Percentiles rank a stretch among this genome's conserved stretches.
Conservation (phyloP, 257 asterid genomes). For the Striga asiatica region DNA sequence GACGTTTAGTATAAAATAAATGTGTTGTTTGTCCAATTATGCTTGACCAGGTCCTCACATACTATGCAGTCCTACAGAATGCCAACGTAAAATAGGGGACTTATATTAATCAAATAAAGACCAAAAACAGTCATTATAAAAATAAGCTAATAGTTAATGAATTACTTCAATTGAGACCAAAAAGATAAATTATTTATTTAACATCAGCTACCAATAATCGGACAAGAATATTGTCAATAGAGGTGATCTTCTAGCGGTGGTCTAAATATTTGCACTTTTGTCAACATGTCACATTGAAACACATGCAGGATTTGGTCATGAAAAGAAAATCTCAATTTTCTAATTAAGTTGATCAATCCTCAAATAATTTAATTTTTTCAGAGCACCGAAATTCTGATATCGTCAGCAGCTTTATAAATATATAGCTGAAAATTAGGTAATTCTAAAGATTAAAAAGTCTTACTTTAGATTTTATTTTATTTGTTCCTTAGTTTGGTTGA, state of each 20-base stretch:
- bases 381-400: conserved; percentile 2
- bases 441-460: background rate
- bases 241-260: background rate
- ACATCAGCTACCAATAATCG: background rate
- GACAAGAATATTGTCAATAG: background rate
- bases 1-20: too few species aligned
- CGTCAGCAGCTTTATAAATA: background rate
- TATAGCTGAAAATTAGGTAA: background rate
- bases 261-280: background rate
- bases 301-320: background rate
- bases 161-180: too few species aligned
- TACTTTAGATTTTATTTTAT: background rate
- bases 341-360: background rate
- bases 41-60: too few species aligned
- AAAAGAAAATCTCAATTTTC: background rate
- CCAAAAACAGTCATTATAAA: too few species aligned
- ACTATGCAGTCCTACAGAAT: too few species aligned
- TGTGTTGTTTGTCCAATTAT: too few species aligned
- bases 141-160: too few species aligned
- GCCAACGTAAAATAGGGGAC: too few species aligned
- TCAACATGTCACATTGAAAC: background rate
- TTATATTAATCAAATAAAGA: too few species aligned
- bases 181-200: too few species aligned
- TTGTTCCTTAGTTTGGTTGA: background rate
- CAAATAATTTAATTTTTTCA: background rate